Evolutionary conservation across 768 basidiomycete species (phyloP), one percentile per base, ranked within the genome.

Genomic region (Melanogaster broomeanus): DNA sequence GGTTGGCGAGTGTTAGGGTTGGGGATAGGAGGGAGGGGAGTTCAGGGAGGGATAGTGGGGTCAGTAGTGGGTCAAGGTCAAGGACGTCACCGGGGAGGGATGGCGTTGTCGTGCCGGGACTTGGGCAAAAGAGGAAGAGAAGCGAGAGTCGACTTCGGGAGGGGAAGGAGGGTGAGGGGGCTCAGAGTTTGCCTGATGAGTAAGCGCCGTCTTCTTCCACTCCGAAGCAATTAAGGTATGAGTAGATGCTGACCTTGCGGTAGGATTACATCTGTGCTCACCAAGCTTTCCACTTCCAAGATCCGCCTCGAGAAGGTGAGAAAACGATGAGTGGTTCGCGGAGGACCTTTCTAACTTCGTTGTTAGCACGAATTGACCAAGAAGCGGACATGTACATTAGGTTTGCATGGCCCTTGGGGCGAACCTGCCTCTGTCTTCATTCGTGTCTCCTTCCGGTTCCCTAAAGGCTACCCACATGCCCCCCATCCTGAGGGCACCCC

Each of bases 391-490:
- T 90, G 91, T 59, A 93, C 92, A 2, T 76, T 97, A 42, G 90
- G 92, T 4, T 73, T 98, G 38, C 84, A 91, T 56, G 91, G 91
- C 2, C 93, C 93, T 3, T 95, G 93, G 93, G 92, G 90, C n/a
- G 88, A 87, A 49, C 82, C 79, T 0, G 87, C 85, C 11, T 87
- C 85, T 18, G 88, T 88, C 7, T 94, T 92, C 71, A 84, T 94
- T 51, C 85, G 95, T 1, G 81, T 96, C 24, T 87, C 90, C 1
- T 95, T 97, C 72, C 85, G 82, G 2, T 98, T 98, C 61, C 94
- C 96, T 1, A 77, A 82, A 21, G 81, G 82, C 38, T 98, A 98
- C 63, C 88, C 90, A 0, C 76, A 82, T 6, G 77, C 78, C 0
- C 57, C 57, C 2, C 73, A 84, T 59, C 89, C 91, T 1, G 75